phyloP scores from a whole-genome alignment of 2,329 filamentous ascomycete species.

The Diplodia intermedia region DNA sequence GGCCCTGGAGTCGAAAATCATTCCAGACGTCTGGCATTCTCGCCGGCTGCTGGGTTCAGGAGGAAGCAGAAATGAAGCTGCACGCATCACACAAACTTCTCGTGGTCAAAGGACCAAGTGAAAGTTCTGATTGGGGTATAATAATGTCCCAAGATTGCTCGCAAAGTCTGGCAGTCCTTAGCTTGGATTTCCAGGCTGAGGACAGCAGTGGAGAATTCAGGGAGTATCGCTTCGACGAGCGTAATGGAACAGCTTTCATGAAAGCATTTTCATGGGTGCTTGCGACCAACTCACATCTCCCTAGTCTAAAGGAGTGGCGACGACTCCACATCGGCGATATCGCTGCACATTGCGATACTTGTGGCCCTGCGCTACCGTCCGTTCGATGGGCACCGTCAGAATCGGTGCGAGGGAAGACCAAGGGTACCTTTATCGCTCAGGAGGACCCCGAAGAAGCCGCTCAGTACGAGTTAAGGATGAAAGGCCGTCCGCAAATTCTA shows the following conservation, averaged over 20 bases:
- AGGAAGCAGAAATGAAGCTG: not conserved
- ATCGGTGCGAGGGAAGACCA: not conserved
- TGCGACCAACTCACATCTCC: constrained; percentile 35
- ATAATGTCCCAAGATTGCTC: constrained; percentile 35
- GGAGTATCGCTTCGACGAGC: constrained; percentile 3
- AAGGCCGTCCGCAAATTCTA: constrained; percentile 51
- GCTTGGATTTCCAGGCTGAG: constrained; percentile 34
- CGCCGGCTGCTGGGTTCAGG: not conserved
- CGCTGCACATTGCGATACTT: constrained; percentile 35
- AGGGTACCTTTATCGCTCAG: constrained; percentile 33
- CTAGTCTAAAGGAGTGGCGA: constrained; percentile 39
- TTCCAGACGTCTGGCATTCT: not conserved
- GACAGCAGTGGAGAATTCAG: not conserved
- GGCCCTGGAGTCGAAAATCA: constrained; percentile 39
- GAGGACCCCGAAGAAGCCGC: constrained; percentile 56
- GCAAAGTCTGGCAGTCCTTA: constrained; percentile 36
- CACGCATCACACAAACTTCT: not conserved
- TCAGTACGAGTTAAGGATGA: constrained; percentile 59
- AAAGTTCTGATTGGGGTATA: not conserved
- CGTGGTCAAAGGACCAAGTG: not conserved
- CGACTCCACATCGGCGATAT: not conserved
- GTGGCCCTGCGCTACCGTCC: constrained; percentile 39
- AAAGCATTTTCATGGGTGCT: constrained; percentile 39
- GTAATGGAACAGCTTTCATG: constrained; percentile 22
- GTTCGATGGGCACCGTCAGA: constrained; percentile 41